Evolutionary conservation across 2,329 filamentous ascomycete species (phyloP).

Genomic region (Fusarium decemcellulare): DNA sequence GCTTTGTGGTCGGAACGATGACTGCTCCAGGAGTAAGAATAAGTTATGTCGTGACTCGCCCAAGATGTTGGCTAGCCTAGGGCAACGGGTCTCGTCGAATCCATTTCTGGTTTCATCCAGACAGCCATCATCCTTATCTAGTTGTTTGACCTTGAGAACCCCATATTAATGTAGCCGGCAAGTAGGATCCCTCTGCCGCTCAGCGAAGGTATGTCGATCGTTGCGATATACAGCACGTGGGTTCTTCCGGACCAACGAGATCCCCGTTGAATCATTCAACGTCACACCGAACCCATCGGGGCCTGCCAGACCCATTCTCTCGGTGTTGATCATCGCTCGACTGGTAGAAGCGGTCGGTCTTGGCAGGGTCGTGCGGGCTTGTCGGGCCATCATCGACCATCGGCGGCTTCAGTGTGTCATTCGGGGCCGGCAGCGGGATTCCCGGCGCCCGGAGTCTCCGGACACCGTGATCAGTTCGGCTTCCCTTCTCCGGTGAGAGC

Average conservation of each 20-base stretch:
- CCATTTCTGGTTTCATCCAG: neutral
- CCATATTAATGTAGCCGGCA: neutral
- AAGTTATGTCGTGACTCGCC: neutral
- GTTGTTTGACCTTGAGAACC: neutral
- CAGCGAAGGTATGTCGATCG: neutral
- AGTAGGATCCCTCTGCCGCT: neutral
- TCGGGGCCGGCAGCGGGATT: neutral
- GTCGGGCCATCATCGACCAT: neutral
- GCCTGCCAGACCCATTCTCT: neutral
- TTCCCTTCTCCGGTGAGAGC: no score
- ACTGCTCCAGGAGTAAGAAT: neutral
- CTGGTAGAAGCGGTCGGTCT: neutral
- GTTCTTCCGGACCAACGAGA: neutral
- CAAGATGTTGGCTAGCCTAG: neutral
- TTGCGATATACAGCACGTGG: slow-evolving; percentile 1
- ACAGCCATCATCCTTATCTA: neutral
- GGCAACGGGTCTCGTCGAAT: neutral
- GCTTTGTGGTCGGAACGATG: neutral
- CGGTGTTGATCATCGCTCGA: neutral
- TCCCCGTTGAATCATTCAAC: neutral
- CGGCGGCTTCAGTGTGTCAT: neutral
- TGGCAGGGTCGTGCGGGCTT: slow-evolving; percentile 1
- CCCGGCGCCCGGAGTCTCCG: neutral
- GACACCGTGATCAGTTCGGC: no score
- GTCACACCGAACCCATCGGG: neutral